Percentiles rank a stretch among this genome's conserved stretches.
These are phyloP conservation scores for Acanthamoeba triangularis DNA, from an alignment of 208 protist species.

Conservation along the genomic window DNA sequence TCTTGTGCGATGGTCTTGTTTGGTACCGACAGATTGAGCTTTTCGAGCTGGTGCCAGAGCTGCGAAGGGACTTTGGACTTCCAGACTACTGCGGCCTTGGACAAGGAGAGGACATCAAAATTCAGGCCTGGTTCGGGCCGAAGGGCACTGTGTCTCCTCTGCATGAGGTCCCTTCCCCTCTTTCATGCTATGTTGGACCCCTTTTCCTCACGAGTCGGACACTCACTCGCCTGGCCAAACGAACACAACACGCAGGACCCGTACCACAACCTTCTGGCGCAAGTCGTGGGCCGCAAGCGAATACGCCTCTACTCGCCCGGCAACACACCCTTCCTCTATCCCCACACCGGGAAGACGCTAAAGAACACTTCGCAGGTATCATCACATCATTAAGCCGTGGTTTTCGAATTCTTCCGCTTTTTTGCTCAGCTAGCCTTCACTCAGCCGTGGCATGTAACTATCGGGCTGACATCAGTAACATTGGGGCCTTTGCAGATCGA, in stretches of 20 bases:
- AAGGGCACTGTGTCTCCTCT: conserved; percentile 79
- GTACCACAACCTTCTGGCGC: conserved; percentile 82
- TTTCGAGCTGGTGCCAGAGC: conserved; percentile 72
- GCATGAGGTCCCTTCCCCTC: conserved; percentile 34
- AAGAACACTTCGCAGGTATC: conserved; percentile 81
- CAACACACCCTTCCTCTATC: conserved; percentile 78
- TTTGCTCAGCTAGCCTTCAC: too few relatives aligned
- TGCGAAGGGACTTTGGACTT: conserved; percentile 77
- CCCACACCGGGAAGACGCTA: conserved; percentile 53
- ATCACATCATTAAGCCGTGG: too few relatives aligned
- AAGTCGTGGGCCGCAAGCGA: conserved; percentile 84
- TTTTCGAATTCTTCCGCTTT: too few relatives aligned
- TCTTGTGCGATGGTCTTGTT: not conserved
- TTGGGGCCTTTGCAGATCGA: conserved; percentile 67
- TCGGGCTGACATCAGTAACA: not conserved
- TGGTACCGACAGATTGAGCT: not conserved
- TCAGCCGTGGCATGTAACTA: too few relatives aligned
- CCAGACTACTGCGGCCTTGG: conserved; percentile 80
- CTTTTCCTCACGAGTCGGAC: too few relatives aligned
- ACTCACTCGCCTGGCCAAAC: too few relatives aligned
- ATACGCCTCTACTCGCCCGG: conserved; percentile 72
- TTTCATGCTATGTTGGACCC: too few relatives aligned
- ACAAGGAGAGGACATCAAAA: conserved; percentile 14
- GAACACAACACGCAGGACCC: conserved; percentile 63
- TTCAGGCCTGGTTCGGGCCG: conserved; percentile 83